Evolutionary conservation across 306 rosid species (phyloP), one percentile per base, ranked within the genome.

Genomic region (Sicyos baderoa): DNA sequence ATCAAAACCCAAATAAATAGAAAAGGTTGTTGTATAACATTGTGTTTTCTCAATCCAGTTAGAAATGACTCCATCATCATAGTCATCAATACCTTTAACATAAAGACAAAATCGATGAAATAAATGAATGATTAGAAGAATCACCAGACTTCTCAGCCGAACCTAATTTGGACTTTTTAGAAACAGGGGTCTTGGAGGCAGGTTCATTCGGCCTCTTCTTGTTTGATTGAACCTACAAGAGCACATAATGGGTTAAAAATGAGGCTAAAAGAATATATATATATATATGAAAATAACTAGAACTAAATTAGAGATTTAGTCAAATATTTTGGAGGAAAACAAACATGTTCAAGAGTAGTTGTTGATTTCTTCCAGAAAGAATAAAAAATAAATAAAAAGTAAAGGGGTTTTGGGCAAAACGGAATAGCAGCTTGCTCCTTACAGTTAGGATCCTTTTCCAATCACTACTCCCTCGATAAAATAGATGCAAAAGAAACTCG

Each of bases 101-200:
- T 11, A 9, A 51, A 1, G 5, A 2, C 40, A 35, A 35, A 35
- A 35, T 35, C 7, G n/a, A 0, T 5, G 15, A 27, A 53, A 54
- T 27, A 32, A 47, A 58, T 54, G n/a, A 40, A 32, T 10, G 22
- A 3, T 49, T 54, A 55, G 15, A 22, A 37, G 55, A 45, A 80
- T 81, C 70, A 92, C 98, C 98, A 22, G 81, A 77, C 80, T 93
- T 93, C 40, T 83, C 86, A 25, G 97, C 88, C 32, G 96, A 78
- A 19, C 74, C 83, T 70, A 76, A 22, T 59, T 93, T 93, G 5
- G 90, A 79, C 73, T 89, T 93, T 72, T 93, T 93, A 22, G 82
- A 17, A 58, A 95, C 21, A 52, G 85, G 52, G 17, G 90, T 93
- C 77, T 85, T 86, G 0, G 77, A 6, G 48, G 86, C 89, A 68